Evolutionary conservation across 2,329 filamentous ascomycete species (phyloP), one percentile per base, ranked within the genome.

Genomic region (Exophiala viscosa): DNA sequence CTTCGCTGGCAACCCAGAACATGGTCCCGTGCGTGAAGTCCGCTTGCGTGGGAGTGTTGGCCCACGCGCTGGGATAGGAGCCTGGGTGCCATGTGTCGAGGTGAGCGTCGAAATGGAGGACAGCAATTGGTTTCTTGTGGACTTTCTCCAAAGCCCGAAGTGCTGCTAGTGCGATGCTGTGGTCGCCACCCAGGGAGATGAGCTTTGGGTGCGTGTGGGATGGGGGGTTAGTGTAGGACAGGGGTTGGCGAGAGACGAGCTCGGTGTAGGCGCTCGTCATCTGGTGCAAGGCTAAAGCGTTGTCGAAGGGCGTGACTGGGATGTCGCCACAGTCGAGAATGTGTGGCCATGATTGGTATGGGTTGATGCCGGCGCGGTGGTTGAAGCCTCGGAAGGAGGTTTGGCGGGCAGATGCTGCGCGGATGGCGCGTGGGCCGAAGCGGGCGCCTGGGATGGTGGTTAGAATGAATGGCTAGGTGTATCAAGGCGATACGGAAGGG

Each of bases 251-350:
- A 9, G 73, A 72, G 2, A 78, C 76, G 2, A 95, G 82, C 69
- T 91, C 86, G 5, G 78, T 74, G 67, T 88, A 90, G 0, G 88
- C 90, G 65, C 86, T 82, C 31, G 82, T 88, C 90, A 96, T 95
- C 71, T 96, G 91, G 40, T 78, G 76, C 48, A 91, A 74, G 0
- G 91, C 91, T 13, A 95, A 76, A 1, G 76, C 82, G 67, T 96
- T 96, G 73, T 96, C 90, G 62, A 95, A 86, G 0, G 90, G 90
- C 0, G 86, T 88, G 60, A 95, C 78, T 23, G 91, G 90, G 50
- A 96, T 90, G 67, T 96, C 91, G 42, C 91, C 91, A 69, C 91
- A 96, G 74, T 96, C 91, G 45, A 92, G 76, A 54, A 96, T 82
- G 35, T 75, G 83, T 1, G 88, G 87, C 86, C 87, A 92, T 49